Percentiles rank a stretch among this genome's conserved stretches.
Evolutionary conservation across 2,329 filamentous ascomycete genomes (phyloP).

Genomic region (Sordariomycetes sp.): DNA sequence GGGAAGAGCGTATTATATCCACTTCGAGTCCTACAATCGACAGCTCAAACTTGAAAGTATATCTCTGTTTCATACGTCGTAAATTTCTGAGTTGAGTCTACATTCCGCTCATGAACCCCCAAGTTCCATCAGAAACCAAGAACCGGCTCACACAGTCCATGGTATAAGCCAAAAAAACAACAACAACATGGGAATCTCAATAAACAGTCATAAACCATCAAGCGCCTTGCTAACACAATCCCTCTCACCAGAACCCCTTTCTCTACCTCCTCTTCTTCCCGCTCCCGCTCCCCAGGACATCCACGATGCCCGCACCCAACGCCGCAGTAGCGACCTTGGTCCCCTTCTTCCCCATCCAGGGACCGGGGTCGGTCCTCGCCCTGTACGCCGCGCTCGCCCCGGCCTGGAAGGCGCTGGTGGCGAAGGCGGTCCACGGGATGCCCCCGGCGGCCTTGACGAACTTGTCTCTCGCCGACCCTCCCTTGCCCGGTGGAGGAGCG

Average conservation of each 20-base stretch:
- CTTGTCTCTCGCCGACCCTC: not conserved
- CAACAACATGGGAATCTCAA: not conserved
- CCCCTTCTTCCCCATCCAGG: slow-evolving; percentile 36
- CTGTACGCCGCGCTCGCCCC: slow-evolving; percentile 36
- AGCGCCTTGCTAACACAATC: not conserved
- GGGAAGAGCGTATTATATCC: too few relatives aligned
- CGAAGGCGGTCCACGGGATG: slow-evolving; percentile 20
- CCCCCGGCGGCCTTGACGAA: not conserved
- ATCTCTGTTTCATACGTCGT: too few relatives aligned
- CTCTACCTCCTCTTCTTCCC: not conserved
- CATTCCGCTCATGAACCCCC: not conserved
- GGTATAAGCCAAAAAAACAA: too few relatives aligned
- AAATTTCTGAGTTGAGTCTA: too few relatives aligned
- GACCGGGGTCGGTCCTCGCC: slow-evolving; percentile 29
- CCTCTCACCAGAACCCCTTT: not conserved
- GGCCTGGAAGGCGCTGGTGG: slow-evolving; percentile 32
- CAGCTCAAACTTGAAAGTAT: too few relatives aligned
- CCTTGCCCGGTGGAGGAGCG: not conserved
- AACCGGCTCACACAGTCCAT: not conserved
- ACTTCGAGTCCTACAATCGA: too few relatives aligned
- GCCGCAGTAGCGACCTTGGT: slow-evolving; percentile 36
- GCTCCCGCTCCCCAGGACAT: slow-evolving; percentile 27
- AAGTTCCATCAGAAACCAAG: not conserved
- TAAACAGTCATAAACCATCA: not conserved
- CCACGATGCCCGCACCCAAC: slow-evolving; percentile 34